Conservation (phyloP, 192 early-diverging fungal species). For the Mortierella antarctica region DNA sequence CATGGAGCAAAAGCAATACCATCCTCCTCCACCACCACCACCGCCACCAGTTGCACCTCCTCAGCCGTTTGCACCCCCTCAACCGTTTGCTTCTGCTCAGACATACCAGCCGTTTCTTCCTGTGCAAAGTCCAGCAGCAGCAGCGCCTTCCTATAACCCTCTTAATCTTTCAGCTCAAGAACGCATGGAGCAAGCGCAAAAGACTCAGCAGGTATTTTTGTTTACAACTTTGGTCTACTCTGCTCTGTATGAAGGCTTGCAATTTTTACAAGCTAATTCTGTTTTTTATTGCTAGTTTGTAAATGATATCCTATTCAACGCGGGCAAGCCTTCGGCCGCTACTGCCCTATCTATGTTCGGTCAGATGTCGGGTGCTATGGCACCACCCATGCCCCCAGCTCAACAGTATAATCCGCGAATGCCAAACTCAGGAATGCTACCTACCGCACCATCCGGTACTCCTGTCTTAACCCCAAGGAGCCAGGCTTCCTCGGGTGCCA, state of each 20-base stretch:
- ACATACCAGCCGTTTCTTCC: conserved; percentile 5
- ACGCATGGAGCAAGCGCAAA: conserved; percentile 40
- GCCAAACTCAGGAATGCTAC: background rate
- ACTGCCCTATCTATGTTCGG: background rate
- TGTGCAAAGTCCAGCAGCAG: background rate
- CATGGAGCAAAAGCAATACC: too few species aligned
- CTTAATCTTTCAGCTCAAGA: conserved; percentile 11
- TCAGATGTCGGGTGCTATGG: background rate
- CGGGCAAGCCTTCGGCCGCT: conserved; percentile 3
- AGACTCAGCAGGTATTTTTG: conserved; percentile 26
- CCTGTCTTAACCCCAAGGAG: too few species aligned
- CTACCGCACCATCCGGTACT: background rate
- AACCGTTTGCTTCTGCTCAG: too few species aligned
- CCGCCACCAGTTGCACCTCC: too few species aligned
- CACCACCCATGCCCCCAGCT: background rate
- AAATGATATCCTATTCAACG: conserved; percentile 27
- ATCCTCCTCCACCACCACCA: too few species aligned
- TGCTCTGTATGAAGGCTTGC: background rate
- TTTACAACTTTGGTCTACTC: background rate
- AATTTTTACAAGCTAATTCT: background rate
- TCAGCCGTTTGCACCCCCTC: too few species aligned
- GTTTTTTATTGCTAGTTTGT: conserved; percentile 8
- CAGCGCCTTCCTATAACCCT: background rate
- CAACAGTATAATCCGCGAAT: background rate
- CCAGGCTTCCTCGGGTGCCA: background rate